phyloP scores from a whole-genome alignment of 2,329 filamentous ascomycete genomes.

The Tolypocladium ovalisporum region DNA sequence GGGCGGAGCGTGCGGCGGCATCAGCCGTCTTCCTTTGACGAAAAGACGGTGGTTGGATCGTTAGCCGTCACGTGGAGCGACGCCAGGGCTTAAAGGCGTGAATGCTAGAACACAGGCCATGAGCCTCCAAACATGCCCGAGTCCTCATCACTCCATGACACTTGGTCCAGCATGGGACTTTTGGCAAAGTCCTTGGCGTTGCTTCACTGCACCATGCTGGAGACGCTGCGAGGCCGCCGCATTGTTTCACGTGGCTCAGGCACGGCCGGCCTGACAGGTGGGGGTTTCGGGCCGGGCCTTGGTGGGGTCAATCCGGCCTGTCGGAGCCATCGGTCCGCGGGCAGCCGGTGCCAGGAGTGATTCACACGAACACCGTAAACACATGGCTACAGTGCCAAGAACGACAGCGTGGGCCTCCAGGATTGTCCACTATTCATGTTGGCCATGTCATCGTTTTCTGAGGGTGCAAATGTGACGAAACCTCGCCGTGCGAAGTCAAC shows the following conservation, averaged over 20 bases:
- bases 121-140: neutral
- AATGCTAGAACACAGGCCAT: neutral
- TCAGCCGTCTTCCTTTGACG: neutral
- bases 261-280: neutral
- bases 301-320: neutral
- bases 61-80: neutral
- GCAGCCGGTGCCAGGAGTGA: no score
- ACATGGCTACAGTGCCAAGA: neutral
- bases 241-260: neutral
- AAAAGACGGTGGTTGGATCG: neutral
- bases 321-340: neutral
- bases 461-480: no score
- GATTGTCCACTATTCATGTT: no score
- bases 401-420: no score
- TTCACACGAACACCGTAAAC: neutral
- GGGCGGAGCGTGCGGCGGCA: neutral
- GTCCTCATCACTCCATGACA: neutral
- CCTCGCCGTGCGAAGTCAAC: no score
- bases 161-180: neutral
- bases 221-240: neutral
- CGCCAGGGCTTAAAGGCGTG: neutral
- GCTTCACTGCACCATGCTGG: neutral
- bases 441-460: no score
- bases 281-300: neutral
- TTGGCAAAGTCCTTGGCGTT: neutral